phyloP scores from a whole-genome alignment of 1,139 yeast genomes.

The Eremothecium gossypii region DNA sequence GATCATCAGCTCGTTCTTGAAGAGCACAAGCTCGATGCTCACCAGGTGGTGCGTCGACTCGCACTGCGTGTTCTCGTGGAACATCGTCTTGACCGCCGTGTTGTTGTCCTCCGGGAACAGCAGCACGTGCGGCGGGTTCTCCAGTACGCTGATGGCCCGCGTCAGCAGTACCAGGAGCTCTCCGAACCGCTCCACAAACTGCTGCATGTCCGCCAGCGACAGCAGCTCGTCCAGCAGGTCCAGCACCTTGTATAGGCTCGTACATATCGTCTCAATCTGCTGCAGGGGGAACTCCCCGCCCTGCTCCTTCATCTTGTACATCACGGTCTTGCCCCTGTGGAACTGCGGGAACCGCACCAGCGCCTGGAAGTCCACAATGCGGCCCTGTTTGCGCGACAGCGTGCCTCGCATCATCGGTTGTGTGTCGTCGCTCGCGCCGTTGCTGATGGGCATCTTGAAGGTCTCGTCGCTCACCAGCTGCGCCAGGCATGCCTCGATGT shows the following conservation, averaged over 20 bases:
- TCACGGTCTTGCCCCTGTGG: constrained; percentile 22
- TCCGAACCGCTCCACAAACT: constrained; percentile 16
- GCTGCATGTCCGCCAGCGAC: constrained; percentile 12
- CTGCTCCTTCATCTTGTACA: constrained; percentile 18
- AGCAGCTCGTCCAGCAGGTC: constrained; percentile 16
- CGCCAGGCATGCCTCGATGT: constrained; percentile 30
- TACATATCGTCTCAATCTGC: constrained; percentile 18
- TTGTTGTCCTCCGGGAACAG: constrained; percentile 26
- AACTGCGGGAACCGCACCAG: constrained; percentile 24
- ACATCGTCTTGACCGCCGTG: constrained; percentile 21
- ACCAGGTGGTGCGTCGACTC: constrained; percentile 23
- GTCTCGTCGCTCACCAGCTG: constrained; percentile 25
- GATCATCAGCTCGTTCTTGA: constrained; percentile 23
- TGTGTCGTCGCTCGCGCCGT: constrained; percentile 9
- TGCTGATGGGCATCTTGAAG: constrained; percentile 29
- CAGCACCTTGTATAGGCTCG: constrained; percentile 13
- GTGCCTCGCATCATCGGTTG: constrained; percentile 21
- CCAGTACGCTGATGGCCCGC: constrained; percentile 21
- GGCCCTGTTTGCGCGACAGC: constrained; percentile 22
- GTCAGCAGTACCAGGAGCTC: constrained; percentile 15
- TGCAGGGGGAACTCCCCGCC: constrained; percentile 15
- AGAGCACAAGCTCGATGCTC: constrained; percentile 23
- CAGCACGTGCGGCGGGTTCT: constrained; percentile 26
- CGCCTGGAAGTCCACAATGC: constrained; percentile 24
- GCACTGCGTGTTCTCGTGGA: constrained; percentile 15